A percentile compares a stretch with the other conserved stretches of the same genome.
Conservation (phyloP, 2,329 filamentous ascomycete species). For the Tolypocladium ovalisporum region DNA sequence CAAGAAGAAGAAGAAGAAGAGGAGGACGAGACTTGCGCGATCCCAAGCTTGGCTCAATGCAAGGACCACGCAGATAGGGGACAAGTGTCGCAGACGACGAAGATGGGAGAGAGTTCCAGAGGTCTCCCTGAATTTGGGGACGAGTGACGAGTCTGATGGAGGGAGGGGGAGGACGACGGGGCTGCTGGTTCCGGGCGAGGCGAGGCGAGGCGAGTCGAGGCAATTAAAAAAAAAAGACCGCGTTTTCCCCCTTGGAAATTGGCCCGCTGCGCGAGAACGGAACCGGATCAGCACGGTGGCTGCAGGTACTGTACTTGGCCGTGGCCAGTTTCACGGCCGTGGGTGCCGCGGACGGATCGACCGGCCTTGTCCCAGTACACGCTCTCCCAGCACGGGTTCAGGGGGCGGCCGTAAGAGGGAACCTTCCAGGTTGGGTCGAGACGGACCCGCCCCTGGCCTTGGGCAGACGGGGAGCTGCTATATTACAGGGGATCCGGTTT, state of each 20-base stretch:
- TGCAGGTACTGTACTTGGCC: neutral
- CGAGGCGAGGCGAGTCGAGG: conserved; percentile 18
- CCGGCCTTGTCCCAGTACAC: neutral
- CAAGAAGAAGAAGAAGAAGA: conserved; percentile 9
- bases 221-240: conserved; percentile 17
- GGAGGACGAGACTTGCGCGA: conserved; percentile 14
- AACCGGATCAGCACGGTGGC: conserved; percentile 3
- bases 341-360: neutral
- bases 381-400: neutral
- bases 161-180: conserved; percentile 1
- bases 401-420: neutral
- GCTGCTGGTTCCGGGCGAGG: conserved; percentile 1
- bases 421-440: neutral
- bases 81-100: neutral
- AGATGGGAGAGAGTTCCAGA: conserved; percentile 1
- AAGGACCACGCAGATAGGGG: conserved; percentile 7
- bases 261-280: conserved; percentile 4
- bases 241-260: conserved; percentile 14
- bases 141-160: neutral
- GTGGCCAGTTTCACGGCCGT: neutral
- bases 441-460: neutral
- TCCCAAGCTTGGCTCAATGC: neutral
- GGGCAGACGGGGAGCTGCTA: neutral
- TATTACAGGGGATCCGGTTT: neutral
- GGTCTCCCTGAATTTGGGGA: neutral